Evolutionary conservation across 1,284 basidiomycete species (phyloP).

Genomic region (Athelia psychrophila): DNA sequence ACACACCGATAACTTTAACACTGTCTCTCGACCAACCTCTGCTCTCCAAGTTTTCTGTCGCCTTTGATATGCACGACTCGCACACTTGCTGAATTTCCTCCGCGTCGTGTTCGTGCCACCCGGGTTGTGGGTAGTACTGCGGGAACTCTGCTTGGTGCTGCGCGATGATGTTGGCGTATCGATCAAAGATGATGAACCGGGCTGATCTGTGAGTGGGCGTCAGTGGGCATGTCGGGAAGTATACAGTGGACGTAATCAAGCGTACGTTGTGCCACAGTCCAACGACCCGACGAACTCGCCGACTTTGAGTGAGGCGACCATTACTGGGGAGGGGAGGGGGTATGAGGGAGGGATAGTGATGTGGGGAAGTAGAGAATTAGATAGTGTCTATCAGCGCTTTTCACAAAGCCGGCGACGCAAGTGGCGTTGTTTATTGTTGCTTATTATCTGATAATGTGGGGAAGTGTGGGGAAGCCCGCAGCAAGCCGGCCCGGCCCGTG

Average conservation of each 20-base stretch:
- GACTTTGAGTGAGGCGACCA: constrained; percentile 37
- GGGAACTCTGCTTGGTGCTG: constrained; percentile 89
- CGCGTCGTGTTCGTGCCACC: constrained; percentile 98
- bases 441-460: too few relatives aligned
- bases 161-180: constrained; percentile 84
- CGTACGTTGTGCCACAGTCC: constrained; percentile 92
- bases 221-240: constrained; percentile 5
- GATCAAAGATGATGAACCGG: constrained; percentile 93
- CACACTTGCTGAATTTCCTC: constrained; percentile 81
- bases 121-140: constrained; percentile 88
- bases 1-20: constrained; percentile 88
- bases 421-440: too few relatives aligned
- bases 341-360: background rate
- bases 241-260: constrained; percentile 11
- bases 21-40: constrained; percentile 75
- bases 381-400: too few relatives aligned
- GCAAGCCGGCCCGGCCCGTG: too few relatives aligned
- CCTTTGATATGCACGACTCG: constrained; percentile 75
- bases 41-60: constrained; percentile 71
- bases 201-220: constrained; percentile 62
- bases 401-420: too few relatives aligned
- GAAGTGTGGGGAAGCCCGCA: too few relatives aligned
- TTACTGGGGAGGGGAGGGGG: too few relatives aligned
- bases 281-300: constrained; percentile 86
- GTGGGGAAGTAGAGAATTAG: too few relatives aligned